Conservation (phyloP, 768 basidiomycete species). For the Suillus placidus region DNA sequence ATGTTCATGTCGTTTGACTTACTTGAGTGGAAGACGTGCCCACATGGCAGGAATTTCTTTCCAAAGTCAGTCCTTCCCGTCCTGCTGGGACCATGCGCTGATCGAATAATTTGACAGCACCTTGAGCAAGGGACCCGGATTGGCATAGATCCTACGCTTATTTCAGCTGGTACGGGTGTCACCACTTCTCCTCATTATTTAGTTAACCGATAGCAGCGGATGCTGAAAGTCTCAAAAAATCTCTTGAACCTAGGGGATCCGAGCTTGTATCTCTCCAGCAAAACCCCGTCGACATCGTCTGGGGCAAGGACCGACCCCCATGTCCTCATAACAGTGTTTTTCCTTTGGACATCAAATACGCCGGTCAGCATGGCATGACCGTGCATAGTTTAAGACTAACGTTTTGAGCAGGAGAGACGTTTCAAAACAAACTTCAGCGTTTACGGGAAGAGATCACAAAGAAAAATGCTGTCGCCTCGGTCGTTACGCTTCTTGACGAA, state of each 20-base stretch:
- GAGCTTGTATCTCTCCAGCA: constrained; percentile 61
- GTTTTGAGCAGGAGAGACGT: constrained; percentile 51
- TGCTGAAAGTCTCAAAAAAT: constrained; percentile 60
- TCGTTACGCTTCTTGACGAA: constrained; percentile 91
- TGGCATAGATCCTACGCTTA: constrained; percentile 81
- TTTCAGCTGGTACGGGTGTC: constrained; percentile 54
- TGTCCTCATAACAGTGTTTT: constrained; percentile 71
- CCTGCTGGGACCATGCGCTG: constrained; percentile 7
- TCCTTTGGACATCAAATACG: constrained; percentile 71
- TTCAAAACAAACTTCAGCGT: constrained; percentile 65
- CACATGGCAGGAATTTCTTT: constrained; percentile 86
- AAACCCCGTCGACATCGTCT: constrained; percentile 83
- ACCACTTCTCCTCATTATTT: not conserved
- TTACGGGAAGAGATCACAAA: constrained; percentile 70
- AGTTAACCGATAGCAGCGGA: constrained; percentile 48
- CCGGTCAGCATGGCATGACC: constrained; percentile 46
- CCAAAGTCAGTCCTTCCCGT: constrained; percentile 51
- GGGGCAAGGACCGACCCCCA: constrained; percentile 66
- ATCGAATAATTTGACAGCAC: constrained; percentile 43
- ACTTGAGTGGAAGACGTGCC: constrained; percentile 64
- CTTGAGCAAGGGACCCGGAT: constrained; percentile 64
- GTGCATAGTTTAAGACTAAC: not conserved
- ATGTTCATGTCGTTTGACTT: constrained; percentile 19
- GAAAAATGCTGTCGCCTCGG: constrained; percentile 57
- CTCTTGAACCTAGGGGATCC: constrained; percentile 57